Base-by-base conservation (phyloP, 441 rosid genomes). In the Iberis amara region DNA sequence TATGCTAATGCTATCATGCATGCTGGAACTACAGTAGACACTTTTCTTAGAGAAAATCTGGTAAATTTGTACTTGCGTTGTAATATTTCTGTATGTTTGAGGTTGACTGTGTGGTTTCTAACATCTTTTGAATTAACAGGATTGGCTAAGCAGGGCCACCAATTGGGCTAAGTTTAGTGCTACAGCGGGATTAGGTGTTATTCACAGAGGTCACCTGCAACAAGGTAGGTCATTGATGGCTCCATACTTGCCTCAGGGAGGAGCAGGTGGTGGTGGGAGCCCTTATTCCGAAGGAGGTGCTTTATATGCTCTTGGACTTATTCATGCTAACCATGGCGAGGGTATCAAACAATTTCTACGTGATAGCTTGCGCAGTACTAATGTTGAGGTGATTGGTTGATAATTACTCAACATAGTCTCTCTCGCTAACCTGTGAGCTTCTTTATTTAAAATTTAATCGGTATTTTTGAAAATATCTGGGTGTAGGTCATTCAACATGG, bases 91-190 rank as follows among this genome's bases (percentile, higher is more conserved):
- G n/a, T 39, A 8, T 32, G 10, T 8, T 32, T 32, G 37, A 32
- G 37, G 6, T 6, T 8, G 37, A 9, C 6, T 32, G 8, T 8
- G n/a, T 32, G 37, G 2, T 8, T 8, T 32, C 37, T 8, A 39
- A 41, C 37, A 23, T 18, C 7, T 44, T 39, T 30, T 52, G n/a
- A n/a, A 6, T 28, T 28, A 4, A 4, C 36, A 32, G 38, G 97
- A 84, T 55, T 89, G 96, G 94, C 69, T 89, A 70, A 82, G 91
- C 70, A 80, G 87, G 66, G 97, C 95, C 36, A 86, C 97, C 68
- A 86, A 89, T 66, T 89, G 96, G 96, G 96, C 94, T 7, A 89
- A 84, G 71, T 89, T 86, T 66, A 89, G 94, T 76, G 97, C 97
- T 18, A 89, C 94, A 26, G 96, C 96, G 2, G 97, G 97, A 32